Base-by-base conservation (phyloP, 129 eudicot species). In the Heracleum sosnowskyi region DNA sequence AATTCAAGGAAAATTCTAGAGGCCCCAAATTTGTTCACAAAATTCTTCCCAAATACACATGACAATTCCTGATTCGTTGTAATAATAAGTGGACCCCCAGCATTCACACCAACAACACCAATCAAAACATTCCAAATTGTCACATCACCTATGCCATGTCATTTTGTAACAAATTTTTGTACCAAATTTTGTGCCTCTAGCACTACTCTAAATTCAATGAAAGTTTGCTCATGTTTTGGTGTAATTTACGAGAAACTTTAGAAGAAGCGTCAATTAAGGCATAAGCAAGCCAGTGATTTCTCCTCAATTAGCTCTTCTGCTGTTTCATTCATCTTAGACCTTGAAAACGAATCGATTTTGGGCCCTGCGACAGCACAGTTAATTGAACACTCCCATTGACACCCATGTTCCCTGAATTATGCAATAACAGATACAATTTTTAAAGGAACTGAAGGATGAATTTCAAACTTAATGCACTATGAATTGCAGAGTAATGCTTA, bases 311-410 rank as follows among this genome's bases (percentile, higher is more conserved):
- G 90, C 85, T 93, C 98, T 53, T 75, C 82, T 33, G 80, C 96
- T 40, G 87, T 81, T 41, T 80, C 87, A 64, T 91, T 93, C 97
- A 93, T 86, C 80, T 89, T 91, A 69, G 47, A 87, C 86, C 92
- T 93, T 13, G 97, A 84, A 84, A 86, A 82, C 81, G 85, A 89
- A 76, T 89, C 93, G 68, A 91, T 93, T 76, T 85, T 85, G 28
- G 91, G 81, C 76, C 98, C 98, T 93, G 83, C 79, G 70, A 31
- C 24, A 55, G 1, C 29, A 24, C 64, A 60, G 31, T 53, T 53
- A 53, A 53, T 5, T 53, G 66, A 79, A 89, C 55, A 93, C 98
- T 51, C 98, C 98, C 96, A 93, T 93, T n/a, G 98, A 93, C 55
- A 89, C 97, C 98, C 97, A 93, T 74, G 89, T 89, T 45, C 93